These are phyloP conservation scores for Boletus reticuloceps DNA, from an alignment of 768 basidiomycete genomes.

Conservation along the genomic window DNA sequence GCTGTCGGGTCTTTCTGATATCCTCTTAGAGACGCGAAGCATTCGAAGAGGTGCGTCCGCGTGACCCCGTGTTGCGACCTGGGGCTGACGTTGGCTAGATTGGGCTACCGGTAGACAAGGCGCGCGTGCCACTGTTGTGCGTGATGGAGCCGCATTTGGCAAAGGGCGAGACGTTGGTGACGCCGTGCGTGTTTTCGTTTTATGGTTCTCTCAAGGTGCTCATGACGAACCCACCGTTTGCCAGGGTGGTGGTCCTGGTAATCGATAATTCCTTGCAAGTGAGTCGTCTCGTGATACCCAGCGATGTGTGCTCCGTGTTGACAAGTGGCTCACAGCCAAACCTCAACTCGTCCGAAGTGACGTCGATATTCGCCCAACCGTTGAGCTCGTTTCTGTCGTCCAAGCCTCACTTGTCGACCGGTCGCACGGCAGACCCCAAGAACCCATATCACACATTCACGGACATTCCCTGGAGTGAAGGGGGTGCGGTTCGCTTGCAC, in stretches of 20 bases:
- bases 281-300: not conserved
- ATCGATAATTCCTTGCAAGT: conserved; percentile 76
- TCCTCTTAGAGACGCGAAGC: conserved; percentile 72
- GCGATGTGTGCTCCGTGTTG: too few species aligned
- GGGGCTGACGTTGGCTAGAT: conserved; percentile 46
- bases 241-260: conserved; percentile 81
- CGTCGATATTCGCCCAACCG: conserved; percentile 83
- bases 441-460: conserved; percentile 58
- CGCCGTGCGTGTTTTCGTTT: conserved; percentile 63
- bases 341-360: conserved; percentile 76
- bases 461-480: conserved; percentile 50
- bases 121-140: conserved; percentile 72
- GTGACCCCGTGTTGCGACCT: not conserved
- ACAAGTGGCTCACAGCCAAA: conserved; percentile 52
- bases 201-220: not conserved
- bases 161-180: conserved; percentile 70
- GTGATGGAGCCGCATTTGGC: conserved; percentile 78
- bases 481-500: conserved; percentile 53
- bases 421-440: conserved; percentile 47
- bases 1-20: not conserved
- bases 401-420: conserved; percentile 56
- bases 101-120: conserved; percentile 71
- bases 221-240: not conserved
- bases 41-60: conserved; percentile 71
- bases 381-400: conserved; percentile 68